Evolutionary conservation across 1,284 basidiomycete genomes (phyloP).

Genomic region (Cryptococcus floricola): DNA sequence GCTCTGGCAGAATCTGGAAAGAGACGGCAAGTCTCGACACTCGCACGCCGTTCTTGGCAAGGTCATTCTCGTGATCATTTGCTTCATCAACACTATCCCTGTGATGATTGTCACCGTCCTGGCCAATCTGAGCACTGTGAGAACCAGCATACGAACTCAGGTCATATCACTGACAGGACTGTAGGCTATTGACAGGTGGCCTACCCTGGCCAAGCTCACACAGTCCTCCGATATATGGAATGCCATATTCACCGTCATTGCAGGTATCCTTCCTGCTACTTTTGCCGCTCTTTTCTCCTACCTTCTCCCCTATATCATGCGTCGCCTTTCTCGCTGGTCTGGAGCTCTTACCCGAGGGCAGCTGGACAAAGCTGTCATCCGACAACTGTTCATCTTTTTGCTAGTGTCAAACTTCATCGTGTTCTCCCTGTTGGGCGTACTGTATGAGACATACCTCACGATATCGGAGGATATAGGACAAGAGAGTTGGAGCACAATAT

Average conservation of each 20-base stretch:
- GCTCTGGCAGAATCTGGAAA: constrained; percentile 36
- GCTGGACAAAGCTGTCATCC: constrained; percentile 33
- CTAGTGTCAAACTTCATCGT: constrained; percentile 37
- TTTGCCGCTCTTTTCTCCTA: constrained; percentile 31
- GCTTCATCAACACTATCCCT: constrained; percentile 31
- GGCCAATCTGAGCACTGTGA: constrained; percentile 30
- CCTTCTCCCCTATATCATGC: constrained; percentile 32
- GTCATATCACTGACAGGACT: background rate
- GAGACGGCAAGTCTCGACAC: constrained; percentile 16
- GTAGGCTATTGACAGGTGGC: constrained; percentile 15
- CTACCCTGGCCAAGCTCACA: constrained; percentile 13
- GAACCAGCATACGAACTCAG: background rate
- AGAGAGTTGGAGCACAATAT: constrained; percentile 19
- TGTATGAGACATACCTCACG: constrained; percentile 30
- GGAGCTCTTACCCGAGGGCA: constrained; percentile 32
- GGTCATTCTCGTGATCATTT: constrained; percentile 21
- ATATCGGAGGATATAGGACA: constrained; percentile 24
- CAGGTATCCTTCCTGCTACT: constrained; percentile 26
- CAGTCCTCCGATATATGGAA: constrained; percentile 22
- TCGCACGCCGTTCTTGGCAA: constrained; percentile 20
- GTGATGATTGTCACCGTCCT: constrained; percentile 30
- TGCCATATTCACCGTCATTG: constrained; percentile 22
- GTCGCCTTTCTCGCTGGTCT: constrained; percentile 27
- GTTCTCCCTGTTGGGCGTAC: constrained; percentile 32
- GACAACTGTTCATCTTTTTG: constrained; percentile 31